Percentiles rank a stretch among this genome's conserved stretches.
Conservation (phyloP, 106 monocot species). For the Hemerocallis citrina region DNA sequence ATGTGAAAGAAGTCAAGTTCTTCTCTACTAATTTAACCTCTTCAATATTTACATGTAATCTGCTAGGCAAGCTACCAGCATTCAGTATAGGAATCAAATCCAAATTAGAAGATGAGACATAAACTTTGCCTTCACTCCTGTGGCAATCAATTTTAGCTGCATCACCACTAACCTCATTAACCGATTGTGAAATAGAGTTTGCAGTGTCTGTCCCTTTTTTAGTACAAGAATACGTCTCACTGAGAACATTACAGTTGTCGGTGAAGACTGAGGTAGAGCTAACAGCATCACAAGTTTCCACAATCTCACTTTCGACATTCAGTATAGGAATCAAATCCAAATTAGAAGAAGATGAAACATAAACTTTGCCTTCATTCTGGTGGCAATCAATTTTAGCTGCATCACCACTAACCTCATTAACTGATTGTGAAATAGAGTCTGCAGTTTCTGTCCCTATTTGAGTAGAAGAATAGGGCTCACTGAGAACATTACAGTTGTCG, state of each 20-base stretch:
- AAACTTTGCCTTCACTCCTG: background rate
- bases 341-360: slow-evolving; percentile 10
- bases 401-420: slow-evolving; percentile 6
- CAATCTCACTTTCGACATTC: slow-evolving; percentile 14
- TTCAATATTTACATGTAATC: slow-evolving; percentile 3
- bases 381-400: slow-evolving; percentile 3
- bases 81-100: slow-evolving; percentile 20
- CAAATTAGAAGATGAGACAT: slow-evolving; percentile 2
- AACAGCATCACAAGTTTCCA: slow-evolving; percentile 5
- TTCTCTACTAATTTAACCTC: background rate
- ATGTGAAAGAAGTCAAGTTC: background rate
- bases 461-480: background rate
- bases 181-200: background rate
- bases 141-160: slow-evolving; percentile 3
- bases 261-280: background rate
- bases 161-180: slow-evolving; percentile 6
- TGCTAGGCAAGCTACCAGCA: slow-evolving; percentile 3
- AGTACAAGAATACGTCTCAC: background rate
- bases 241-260: slow-evolving; percentile 2
- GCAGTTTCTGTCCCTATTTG: background rate
- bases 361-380: background rate
- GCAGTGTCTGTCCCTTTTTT: background rate
- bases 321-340: slow-evolving; percentile 17
- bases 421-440: background rate
- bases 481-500: slow-evolving; percentile 2